phyloP scores from a whole-genome alignment of 192 early-diverging fungal genomes.

The Pilaira anomala region DNA sequence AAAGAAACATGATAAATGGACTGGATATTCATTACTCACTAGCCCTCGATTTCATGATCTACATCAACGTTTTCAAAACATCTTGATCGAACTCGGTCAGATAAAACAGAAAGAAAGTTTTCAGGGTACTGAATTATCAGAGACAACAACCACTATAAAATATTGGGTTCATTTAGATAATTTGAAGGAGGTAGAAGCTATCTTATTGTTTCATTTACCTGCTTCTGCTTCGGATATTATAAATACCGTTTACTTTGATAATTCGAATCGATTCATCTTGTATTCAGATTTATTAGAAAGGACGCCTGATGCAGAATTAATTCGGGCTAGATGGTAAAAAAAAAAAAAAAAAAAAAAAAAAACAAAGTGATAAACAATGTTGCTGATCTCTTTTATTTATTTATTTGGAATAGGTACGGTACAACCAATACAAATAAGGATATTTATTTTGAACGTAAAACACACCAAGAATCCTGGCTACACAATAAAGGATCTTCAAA shows the following conservation, averaged over 20 bases:
- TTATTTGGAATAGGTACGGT: not conserved
- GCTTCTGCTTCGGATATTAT: slow-evolving; percentile 60
- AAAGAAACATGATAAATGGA: slow-evolving; percentile 96
- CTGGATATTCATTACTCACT: slow-evolving; percentile 64
- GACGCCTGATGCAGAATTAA: not conserved
- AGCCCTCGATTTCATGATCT: slow-evolving; percentile 50
- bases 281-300: not conserved
- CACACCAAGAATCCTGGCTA: not conserved
- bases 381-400: not conserved
- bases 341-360: slow-evolving; percentile 1
- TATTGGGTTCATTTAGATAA: slow-evolving; percentile 95
- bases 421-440: not conserved
- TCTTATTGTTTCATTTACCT: slow-evolving; percentile 82
- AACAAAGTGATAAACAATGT: too few relatives aligned
- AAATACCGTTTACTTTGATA: not conserved
- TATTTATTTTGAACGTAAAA: slow-evolving; percentile 1
- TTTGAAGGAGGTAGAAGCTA: slow-evolving; percentile 82
- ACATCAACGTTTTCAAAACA: slow-evolving; percentile 19
- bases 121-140: not conserved
- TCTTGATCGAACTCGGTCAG: not conserved
- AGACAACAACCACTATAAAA: slow-evolving; percentile 8
- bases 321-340: slow-evolving; percentile 6
- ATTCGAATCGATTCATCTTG: not conserved
- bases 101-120: not conserved
- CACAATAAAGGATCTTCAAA: not conserved